Evolutionary conservation across 805 yeast genomes (phyloP).

Genomic region (Starmera caribaea): DNA sequence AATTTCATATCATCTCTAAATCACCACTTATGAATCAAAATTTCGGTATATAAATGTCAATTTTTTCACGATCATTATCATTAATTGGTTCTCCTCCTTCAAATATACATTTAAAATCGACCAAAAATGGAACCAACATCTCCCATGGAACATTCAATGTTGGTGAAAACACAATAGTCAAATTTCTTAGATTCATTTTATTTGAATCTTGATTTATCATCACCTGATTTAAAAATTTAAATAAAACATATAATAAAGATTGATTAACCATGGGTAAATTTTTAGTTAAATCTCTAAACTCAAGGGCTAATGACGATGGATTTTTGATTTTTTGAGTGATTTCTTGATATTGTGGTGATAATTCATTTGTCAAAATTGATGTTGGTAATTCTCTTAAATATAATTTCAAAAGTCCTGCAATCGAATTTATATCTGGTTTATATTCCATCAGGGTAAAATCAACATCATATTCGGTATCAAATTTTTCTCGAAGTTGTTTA

Average conservation of each 20-base stretch:
- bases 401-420: slow-evolving; percentile 76
- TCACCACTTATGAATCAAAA: slow-evolving; percentile 5
- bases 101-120: slow-evolving; percentile 54
- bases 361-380: slow-evolving; percentile 52
- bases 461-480: slow-evolving; percentile 59
- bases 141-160: slow-evolving; percentile 62
- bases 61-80: slow-evolving; percentile 32
- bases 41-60: slow-evolving; percentile 45
- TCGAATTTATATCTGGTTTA: slow-evolving; percentile 66
- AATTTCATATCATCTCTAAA: neutral
- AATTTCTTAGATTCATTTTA: slow-evolving; percentile 77
- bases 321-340: slow-evolving; percentile 23
- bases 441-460: slow-evolving; percentile 40
- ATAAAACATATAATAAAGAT: slow-evolving; percentile 54
- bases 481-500: slow-evolving; percentile 55
- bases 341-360: slow-evolving; percentile 28
- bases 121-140: slow-evolving; percentile 47
- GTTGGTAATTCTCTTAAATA: slow-evolving; percentile 72
- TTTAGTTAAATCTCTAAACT: slow-evolving; percentile 24
- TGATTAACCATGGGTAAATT: slow-evolving; percentile 43
- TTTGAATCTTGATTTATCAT: slow-evolving; percentile 51
- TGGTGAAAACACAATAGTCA: slow-evolving; percentile 76
- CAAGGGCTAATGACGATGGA: slow-evolving; percentile 18
- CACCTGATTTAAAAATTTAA: slow-evolving; percentile 58
- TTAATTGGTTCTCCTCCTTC: slow-evolving; percentile 36